Evolutionary conservation across 352 stramenopile species (phyloP), one percentile per base, ranked within the genome.

Genomic region (Albugo candida): DNA sequence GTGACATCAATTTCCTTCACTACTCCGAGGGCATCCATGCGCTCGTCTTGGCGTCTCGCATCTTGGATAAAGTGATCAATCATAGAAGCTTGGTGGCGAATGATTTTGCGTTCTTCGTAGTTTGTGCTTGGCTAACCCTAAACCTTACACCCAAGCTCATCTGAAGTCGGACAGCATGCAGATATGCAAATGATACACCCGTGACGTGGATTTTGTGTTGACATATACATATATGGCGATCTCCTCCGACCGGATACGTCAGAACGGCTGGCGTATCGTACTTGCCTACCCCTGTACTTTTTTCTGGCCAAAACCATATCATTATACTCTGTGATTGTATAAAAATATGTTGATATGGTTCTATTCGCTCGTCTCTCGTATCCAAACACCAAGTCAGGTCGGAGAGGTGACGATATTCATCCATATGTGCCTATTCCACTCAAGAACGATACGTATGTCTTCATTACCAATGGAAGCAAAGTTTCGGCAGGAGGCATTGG

Each of bases 331-430:
- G 24, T 31, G 24, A 31, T 31, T 31, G 24, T 3, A 3, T 31
- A 31, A 10, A 31, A 10, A 31, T 31, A 8, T 31, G 8, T 31
- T 10, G 3, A 8, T 31, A 31, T 31, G 24, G 24, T 31, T 31
- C 8, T 31, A 45, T 45, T 45, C 11, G 40, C 40, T 45, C 4
- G 4, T n/a, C 12, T 2, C 2, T 4, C 4, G 13, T n/a, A n/a
- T 45, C 45, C 51, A 54, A 58, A 54, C 41, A 45, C 18, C 20
- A 50, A 44, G 41, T 58, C 42, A 31, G 34, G 47, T 58, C 52
- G 52, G 52, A 54, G 17, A 50, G 47, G 35, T 50, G 11, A 40
- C 38, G 3, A 54, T 54, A 58, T 57, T 56, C 51, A 56, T 51
- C 42, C 24, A 31, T 31, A 31, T n/a, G n/a, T n/a, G n/a, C n/a